Evolutionary conservation across 768 basidiomycete genomes (phyloP), one percentile per base, ranked within the genome.

Genomic region (Mycena indigotica): DNA sequence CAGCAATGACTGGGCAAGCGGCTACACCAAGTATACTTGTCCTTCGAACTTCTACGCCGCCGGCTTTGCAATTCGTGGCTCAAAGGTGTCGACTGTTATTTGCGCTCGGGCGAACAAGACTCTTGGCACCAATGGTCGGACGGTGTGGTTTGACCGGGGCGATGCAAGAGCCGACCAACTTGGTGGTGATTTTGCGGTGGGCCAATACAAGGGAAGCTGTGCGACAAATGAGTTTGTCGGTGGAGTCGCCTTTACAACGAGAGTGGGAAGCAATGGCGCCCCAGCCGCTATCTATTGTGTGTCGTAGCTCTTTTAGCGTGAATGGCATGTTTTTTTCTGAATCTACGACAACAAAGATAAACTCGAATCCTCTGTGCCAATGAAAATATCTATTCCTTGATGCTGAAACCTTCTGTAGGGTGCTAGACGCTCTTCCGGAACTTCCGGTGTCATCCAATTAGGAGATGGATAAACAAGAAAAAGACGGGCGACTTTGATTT

Each of bases 101-200:
- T 64, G 62, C 17, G 52, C 49, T 5, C 16, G 55, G 2, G 58
- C 62, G 17, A 16, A 50, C 16, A 15, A 16, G 28, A 17, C 56
- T 2, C 54, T 64, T 4, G 56, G 59, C 5, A 57, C 58, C 30
- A 56, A 8, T 5, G 46, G 61, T 24, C 57, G 57, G 39, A 64
- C 62, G 26, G 62, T 64, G 28, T 64, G 62, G 62, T 64, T 64
- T 21, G 50, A 64, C 48, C 52, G 60, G 46, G 38, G 45, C 26
- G 62, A 64, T 28, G 55, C 57, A 23, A 48, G 58, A 13, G 53
- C 49, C 29, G 53, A 64, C 25, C 12, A 4, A 16, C 28, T 51
- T 15, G 62, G 62, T 1, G 62, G 58, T 16, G 62, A 63, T 24
- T 64, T 51, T 12, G 62, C 62, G 4, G 2, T 5, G 3, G 45